Evolutionary conservation across 2,329 filamentous ascomycete genomes (phyloP).

Genomic region (Albifimbria verrucaria): DNA sequence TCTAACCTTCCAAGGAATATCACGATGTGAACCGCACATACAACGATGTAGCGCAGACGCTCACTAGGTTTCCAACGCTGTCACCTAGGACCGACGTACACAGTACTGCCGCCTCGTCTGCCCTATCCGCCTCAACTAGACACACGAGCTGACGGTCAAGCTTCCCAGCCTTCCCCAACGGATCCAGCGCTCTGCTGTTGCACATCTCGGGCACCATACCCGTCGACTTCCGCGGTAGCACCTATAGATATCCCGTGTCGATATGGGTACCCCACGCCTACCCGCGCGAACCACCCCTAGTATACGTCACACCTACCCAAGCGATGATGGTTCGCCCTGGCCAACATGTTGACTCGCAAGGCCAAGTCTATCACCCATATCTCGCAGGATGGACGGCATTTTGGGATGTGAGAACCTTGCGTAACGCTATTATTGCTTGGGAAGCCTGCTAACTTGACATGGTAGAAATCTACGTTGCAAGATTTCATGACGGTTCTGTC

Average conservation of each 20-base stretch:
- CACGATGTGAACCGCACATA: slow-evolving; percentile 90
- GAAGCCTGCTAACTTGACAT: slow-evolving; percentile 9
- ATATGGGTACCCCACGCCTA: slow-evolving; percentile 94
- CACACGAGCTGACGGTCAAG: slow-evolving; percentile 3
- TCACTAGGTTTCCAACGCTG: slow-evolving; percentile 76
- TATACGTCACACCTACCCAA: slow-evolving; percentile 84
- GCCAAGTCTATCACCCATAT: slow-evolving; percentile 93
- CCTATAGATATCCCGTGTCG: slow-evolving; percentile 86
- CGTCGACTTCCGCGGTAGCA: slow-evolving; percentile 83
- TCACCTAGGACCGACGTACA: slow-evolving; percentile 90
- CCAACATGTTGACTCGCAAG: slow-evolving; percentile 92
- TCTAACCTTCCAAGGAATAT: too few species aligned
- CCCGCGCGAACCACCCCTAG: slow-evolving; percentile 78
- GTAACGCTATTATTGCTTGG: too few species aligned
- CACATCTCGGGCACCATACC: slow-evolving; percentile 85
- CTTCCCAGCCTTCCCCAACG: slow-evolving; percentile 76
- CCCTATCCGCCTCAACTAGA: slow-evolving; percentile 2
- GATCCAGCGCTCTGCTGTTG: slow-evolving; percentile 79
- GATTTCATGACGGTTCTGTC: slow-evolving; percentile 81
- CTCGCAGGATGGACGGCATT: slow-evolving; percentile 84
- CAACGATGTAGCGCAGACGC: slow-evolving; percentile 79
- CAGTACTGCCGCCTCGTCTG: slow-evolving; percentile 49
- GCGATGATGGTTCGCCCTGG: slow-evolving; percentile 88
- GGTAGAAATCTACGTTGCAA: slow-evolving; percentile 73
- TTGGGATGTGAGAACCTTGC: slow-evolving; percentile 70